Base-by-base conservation (phyloP, 352 stramenopile species). In the Hyaloperonospora brassicae region DNA sequence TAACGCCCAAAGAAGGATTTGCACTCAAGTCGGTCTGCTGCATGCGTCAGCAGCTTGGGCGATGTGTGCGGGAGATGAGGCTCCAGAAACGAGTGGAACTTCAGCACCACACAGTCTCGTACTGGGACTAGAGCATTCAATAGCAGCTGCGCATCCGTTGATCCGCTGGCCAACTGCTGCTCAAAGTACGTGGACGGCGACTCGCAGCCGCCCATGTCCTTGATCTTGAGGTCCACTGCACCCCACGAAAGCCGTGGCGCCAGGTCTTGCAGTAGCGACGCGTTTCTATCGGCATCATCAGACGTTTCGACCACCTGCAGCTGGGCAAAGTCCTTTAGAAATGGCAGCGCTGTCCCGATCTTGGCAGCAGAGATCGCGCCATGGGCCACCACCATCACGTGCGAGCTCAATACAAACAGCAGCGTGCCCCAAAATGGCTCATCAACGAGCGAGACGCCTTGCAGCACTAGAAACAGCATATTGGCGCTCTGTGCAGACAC, bases 161-260 rank as follows among this genome's bases (percentile, higher is more conserved):
- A 77, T 4, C 72, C 56, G 2, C 48, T 31, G 22, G 60, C 55
- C 50, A 89, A 61, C 45, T 81, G 72, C 43, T 79, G 62, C 52
- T 87, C 79, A n/a, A 89, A 84, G 61, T 87, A 89, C 47, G 70
- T 73, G 22, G 61, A 64, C 13, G 76, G 61, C 12, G 74, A 81
- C 48, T 89, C 74, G 44, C 65, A 70, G 46, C 79, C 79, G 48
- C 79, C 62, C 76, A 89, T 85, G 52, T 89, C 76, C 59, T 89
- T 87, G 50, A 84, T 70, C 62, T 89, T 87, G 50, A 89, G 72
- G 54, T 87, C 79, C 47, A 89, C 50, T 1, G 79, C 79, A 9
- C 67, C 74, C 79, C 79, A 89, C 43, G 79, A 87, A 41, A 87
- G 66, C 35, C 50, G 61, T 17, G 79, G 79, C 45, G 72, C 53